These are phyloP conservation scores for Cladorrhinum sp. DNA, from an alignment of 2,329 filamentous ascomycete genomes.

Conservation along the genomic window DNA sequence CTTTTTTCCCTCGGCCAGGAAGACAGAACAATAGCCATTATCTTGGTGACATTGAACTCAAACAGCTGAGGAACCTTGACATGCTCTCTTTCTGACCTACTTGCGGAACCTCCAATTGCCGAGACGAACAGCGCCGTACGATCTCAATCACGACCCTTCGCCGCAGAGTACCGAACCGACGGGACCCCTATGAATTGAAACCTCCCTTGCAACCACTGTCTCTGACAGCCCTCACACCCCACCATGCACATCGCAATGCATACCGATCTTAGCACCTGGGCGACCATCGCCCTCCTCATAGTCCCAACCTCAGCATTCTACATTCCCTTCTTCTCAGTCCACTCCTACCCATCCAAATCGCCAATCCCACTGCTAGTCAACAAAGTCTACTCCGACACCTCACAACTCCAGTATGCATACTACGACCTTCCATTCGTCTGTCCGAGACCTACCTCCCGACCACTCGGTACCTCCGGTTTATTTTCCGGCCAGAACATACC, in stretches of 20 bases:
- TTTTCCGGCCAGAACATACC: conserved; percentile 75
- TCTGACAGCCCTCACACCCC: neutral
- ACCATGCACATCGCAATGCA: neutral
- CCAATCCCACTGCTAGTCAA: conserved; percentile 83
- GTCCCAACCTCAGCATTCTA: conserved; percentile 11
- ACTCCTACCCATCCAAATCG: conserved; percentile 73
- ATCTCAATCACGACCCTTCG: neutral
- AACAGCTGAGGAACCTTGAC: neutral
- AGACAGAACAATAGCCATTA: conserved; percentile 5
- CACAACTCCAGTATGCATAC: conserved; percentile 88
- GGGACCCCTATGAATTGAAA: too few relatives aligned
- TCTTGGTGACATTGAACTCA: conserved; percentile 18
- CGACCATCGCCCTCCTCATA: conserved; percentile 3
- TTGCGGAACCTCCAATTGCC: neutral
- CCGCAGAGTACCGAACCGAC: neutral
- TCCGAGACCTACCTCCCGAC: conserved; percentile 66
- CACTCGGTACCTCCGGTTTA: conserved; percentile 60
- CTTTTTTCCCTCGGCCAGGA: conserved; percentile 28
- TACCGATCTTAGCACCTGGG: neutral
- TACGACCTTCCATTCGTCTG: conserved; percentile 86
- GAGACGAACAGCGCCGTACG: too few relatives aligned
- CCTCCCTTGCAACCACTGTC: neutral
- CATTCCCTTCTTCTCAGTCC: conserved; percentile 55
- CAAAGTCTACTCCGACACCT: conserved; percentile 87
- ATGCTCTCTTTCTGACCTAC: neutral